Conservation (phyloP, 208 protist genomes). For the Crithidia bombi region DNA sequence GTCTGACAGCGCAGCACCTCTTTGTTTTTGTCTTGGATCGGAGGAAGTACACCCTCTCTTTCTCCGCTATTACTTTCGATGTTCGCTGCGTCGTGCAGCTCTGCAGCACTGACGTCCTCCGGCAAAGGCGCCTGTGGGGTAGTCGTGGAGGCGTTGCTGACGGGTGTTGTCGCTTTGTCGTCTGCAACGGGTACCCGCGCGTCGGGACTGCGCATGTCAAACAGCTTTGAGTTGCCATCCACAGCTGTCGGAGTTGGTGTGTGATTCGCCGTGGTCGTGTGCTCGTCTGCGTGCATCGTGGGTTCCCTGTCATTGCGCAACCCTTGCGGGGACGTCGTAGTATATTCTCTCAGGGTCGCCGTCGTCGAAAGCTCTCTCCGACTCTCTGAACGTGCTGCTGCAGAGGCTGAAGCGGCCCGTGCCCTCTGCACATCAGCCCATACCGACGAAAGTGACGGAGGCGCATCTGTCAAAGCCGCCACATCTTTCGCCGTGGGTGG, state of each 20-base stretch:
- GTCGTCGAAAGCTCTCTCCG: background rate
- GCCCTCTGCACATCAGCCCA: conserved; percentile 1
- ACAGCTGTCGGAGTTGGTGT: background rate
- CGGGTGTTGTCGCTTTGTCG: background rate
- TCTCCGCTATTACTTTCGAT: background rate
- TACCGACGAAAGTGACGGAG: background rate
- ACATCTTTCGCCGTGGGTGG: conserved; percentile 3
- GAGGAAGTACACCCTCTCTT: background rate
- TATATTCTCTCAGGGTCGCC: background rate
- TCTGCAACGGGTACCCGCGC: background rate
- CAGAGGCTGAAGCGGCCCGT: background rate
- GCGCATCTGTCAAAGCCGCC: background rate
- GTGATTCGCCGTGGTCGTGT: background rate
- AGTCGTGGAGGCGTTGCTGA: background rate
- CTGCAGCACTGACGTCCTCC: background rate
- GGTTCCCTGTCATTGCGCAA: background rate
- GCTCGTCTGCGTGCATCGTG: background rate
- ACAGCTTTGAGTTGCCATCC: conserved; percentile 4
- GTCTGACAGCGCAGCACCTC: background rate
- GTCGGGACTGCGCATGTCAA: background rate
- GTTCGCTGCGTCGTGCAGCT: background rate
- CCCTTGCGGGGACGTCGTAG: background rate
- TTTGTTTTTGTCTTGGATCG: background rate
- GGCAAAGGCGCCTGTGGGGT: background rate
- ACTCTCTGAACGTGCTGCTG: background rate